phyloP scores from a whole-genome alignment of 129 eudicot species.

The Flaveria ramosissima region DNA sequence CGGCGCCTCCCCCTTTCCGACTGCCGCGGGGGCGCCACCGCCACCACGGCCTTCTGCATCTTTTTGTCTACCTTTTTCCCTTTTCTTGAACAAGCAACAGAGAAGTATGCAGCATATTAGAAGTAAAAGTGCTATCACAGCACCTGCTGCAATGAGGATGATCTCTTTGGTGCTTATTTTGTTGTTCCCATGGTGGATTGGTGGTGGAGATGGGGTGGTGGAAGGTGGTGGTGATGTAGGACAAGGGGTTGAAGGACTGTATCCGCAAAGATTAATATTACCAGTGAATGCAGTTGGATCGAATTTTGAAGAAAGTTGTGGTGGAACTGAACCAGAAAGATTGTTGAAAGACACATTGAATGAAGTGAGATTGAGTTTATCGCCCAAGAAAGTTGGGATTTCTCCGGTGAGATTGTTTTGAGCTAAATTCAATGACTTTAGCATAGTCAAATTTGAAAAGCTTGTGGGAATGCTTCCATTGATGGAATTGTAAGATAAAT shows the following conservation, averaged over 20 bases:
- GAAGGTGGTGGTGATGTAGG: slow-evolving; percentile 51
- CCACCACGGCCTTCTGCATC: slow-evolving; percentile 24
- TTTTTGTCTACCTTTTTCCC: slow-evolving; percentile 35
- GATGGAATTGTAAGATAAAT: slow-evolving; percentile 53
- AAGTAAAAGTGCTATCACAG: slow-evolving; percentile 52
- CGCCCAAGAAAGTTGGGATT: slow-evolving; percentile 60
- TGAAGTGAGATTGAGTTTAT: slow-evolving; percentile 54
- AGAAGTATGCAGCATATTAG: slow-evolving; percentile 63
- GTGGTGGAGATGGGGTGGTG: slow-evolving; percentile 22
- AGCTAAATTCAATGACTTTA: slow-evolving; percentile 41
- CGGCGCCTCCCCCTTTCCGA: slow-evolving; percentile 36
- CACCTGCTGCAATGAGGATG: slow-evolving; percentile 84
- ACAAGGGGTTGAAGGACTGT: slow-evolving; percentile 58
- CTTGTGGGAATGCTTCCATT: slow-evolving; percentile 63
- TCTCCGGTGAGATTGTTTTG: slow-evolving; percentile 60
- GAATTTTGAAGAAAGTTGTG: slow-evolving; percentile 54
- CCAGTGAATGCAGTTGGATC: slow-evolving; percentile 68
- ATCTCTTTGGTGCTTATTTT: slow-evolving; percentile 59
- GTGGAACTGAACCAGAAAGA: slow-evolving; percentile 76
- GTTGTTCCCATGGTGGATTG: slow-evolving; percentile 26
- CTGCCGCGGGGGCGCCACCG: not conserved
- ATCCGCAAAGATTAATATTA: slow-evolving; percentile 79
- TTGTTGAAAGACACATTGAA: slow-evolving; percentile 83
- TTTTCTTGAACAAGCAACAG: slow-evolving; percentile 57
- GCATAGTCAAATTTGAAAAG: slow-evolving; percentile 43